These are phyloP conservation scores for Calonectria pteridis DNA, from an alignment of 2,329 filamentous ascomycete species.

Conservation along the genomic window DNA sequence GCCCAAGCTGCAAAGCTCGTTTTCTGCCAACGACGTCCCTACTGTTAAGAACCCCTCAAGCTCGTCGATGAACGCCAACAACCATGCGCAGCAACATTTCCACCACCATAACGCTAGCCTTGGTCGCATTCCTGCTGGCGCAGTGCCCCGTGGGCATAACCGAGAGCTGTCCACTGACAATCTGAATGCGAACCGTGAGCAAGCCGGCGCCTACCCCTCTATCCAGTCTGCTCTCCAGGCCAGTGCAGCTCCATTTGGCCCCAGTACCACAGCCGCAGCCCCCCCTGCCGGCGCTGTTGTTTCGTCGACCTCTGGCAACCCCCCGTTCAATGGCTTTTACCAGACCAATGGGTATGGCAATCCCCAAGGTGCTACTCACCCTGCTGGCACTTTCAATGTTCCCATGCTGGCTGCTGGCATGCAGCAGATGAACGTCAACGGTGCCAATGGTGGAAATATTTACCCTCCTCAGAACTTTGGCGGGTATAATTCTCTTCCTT, in stretches of 20 bases:
- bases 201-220: slow-evolving; percentile 65
- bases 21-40: slow-evolving; percentile 89
- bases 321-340: slow-evolving; percentile 49
- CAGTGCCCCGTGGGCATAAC: slow-evolving; percentile 75
- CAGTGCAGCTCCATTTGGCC: slow-evolving; percentile 83
- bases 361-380: slow-evolving; percentile 44
- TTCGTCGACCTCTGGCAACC: slow-evolving; percentile 40
- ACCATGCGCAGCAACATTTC: slow-evolving; percentile 72
- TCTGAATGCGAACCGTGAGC: slow-evolving; percentile 57
- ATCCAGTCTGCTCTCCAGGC: slow-evolving; percentile 82
- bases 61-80: slow-evolving; percentile 63
- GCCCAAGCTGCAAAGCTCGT: slow-evolving; percentile 86
- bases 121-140: slow-evolving; percentile 80
- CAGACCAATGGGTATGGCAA: slow-evolving; percentile 46
- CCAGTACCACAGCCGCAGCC: slow-evolving; percentile 56
- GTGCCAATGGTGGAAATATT: slow-evolving; percentile 55
- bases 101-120: slow-evolving; percentile 87
- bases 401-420: slow-evolving; percentile 75
- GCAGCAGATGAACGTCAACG: slow-evolving; percentile 72
- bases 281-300: slow-evolving; percentile 43
- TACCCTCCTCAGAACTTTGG: slow-evolving; percentile 71
- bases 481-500: slow-evolving; percentile 65
- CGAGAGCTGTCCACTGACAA: slow-evolving; percentile 75
- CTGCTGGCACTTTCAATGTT: slow-evolving; percentile 47
- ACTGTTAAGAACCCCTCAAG: slow-evolving; percentile 80